Evolutionary conservation across 108 stramenopile species (phyloP).

Genomic region (Asterionellopsis glacialis): DNA sequence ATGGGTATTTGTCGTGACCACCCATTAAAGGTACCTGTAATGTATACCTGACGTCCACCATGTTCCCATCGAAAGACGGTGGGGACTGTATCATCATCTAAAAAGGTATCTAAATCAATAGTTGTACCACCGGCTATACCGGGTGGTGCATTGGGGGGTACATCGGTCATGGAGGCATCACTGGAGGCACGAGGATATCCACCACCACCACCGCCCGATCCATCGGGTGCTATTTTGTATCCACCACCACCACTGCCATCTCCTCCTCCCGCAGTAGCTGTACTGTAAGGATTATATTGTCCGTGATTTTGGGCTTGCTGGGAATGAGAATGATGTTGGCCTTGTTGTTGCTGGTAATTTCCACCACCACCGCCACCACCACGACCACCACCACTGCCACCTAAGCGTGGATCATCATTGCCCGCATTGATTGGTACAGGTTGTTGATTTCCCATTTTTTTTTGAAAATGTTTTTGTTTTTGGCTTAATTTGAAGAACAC

Average conservation of each 20-base stretch:
- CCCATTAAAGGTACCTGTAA: constrained; percentile 98
- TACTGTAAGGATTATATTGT: neutral
- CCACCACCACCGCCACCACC: constrained; percentile 5
- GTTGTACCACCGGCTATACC: constrained; percentile 13
- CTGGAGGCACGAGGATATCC: neutral
- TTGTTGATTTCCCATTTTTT: constrained; percentile 51
- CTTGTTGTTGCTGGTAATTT: neutral
- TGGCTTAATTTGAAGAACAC: neutral
- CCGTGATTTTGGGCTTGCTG: neutral
- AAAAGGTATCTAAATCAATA: constrained; percentile 19
- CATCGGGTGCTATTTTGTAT: neutral
- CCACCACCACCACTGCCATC: neutral
- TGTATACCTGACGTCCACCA: constrained; percentile 96
- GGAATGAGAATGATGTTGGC: constrained; percentile 12
- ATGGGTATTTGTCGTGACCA: constrained; percentile 98
- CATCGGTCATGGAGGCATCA: constrained; percentile 39
- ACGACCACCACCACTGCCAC: no score
- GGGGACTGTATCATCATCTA: constrained; percentile 91
- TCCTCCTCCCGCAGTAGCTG: neutral
- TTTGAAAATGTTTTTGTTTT: neutral
- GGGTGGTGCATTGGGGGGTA: no score
- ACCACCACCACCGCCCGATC: neutral
- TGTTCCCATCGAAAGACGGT: constrained; percentile 99
- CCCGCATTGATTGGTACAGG: constrained; percentile 16
- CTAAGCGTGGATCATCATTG: constrained; percentile 10